Evolutionary conservation across 2,329 filamentous ascomycete species (phyloP).

Genomic region (Ophiostoma quercus): DNA sequence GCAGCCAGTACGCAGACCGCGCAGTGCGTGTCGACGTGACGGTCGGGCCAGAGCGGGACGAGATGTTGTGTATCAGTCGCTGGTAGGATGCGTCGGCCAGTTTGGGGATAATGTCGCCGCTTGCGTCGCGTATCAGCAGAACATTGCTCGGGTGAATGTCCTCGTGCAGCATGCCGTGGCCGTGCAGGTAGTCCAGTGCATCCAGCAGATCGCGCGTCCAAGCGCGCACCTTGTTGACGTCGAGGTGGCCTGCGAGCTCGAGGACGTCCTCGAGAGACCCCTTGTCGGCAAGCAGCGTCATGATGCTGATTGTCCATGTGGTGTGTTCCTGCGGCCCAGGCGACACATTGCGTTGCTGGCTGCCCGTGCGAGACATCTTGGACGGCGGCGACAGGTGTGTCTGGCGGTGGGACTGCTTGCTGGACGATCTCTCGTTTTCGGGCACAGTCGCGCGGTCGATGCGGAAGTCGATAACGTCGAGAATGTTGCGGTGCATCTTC

Average conservation of each 20-base stretch:
- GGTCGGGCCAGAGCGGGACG: constrained; percentile 45
- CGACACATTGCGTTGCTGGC: constrained; percentile 11
- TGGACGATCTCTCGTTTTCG: constrained; percentile 2
- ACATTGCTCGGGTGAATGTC: constrained; percentile 76
- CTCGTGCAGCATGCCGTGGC: constrained; percentile 76
- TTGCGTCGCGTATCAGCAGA: constrained; percentile 64
- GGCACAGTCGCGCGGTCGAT: constrained; percentile 47
- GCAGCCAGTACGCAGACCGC: constrained; percentile 75
- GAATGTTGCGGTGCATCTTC: constrained; percentile 72
- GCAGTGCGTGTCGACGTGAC: constrained; percentile 53
- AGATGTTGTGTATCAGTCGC: constrained; percentile 59
- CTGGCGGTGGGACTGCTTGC: neutral
- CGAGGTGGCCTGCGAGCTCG: constrained; percentile 68
- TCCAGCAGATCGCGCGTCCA: constrained; percentile 93
- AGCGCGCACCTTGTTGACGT: constrained; percentile 69
- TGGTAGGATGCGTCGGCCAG: constrained; percentile 70
- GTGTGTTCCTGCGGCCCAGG: constrained; percentile 35
- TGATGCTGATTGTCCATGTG: constrained; percentile 66
- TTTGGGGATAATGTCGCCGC: constrained; percentile 66
- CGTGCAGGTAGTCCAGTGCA: constrained; percentile 80
- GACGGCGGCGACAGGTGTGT: constrained; percentile 13
- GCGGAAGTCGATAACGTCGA: constrained; percentile 77
- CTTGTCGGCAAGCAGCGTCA: constrained; percentile 73
- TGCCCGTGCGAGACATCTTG: constrained; percentile 10
- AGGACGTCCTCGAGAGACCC: constrained; percentile 78